Conservation (phyloP, 345 rosid genomes). For the Turritis glabra region DNA sequence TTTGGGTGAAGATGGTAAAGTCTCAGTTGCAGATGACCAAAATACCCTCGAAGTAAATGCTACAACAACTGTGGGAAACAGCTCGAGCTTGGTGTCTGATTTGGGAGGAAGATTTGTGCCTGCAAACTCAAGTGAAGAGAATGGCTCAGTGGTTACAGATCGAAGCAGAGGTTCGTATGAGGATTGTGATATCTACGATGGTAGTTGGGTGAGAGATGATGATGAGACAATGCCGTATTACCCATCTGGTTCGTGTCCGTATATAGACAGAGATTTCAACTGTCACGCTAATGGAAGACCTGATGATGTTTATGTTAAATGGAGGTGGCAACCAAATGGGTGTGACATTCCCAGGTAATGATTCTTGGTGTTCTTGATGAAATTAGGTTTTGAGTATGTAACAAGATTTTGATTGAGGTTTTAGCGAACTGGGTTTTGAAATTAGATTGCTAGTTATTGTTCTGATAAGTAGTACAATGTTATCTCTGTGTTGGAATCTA, state of each 20-base stretch:
- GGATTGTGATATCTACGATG: conserved; percentile 72
- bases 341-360: conserved; percentile 69
- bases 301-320: conserved; percentile 63
- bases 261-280: conserved; percentile 72
- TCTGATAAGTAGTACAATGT: neutral
- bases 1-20: neutral
- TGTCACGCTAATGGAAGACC: conserved; percentile 76
- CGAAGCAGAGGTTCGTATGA: conserved; percentile 35
- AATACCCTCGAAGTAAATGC: conserved; percentile 32
- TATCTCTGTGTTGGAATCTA: conserved; percentile 15
- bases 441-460: neutral
- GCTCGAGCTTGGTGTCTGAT: conserved; percentile 38
- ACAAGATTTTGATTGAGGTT: neutral
- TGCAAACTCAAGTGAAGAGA: conserved; percentile 21
- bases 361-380: conserved; percentile 9
- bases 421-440: neutral
- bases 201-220: conserved; percentile 62
- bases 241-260: conserved; percentile 76
- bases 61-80: conserved; percentile 16
- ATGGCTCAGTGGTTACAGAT: neutral
- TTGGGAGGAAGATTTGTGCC: conserved; percentile 17
- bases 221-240: conserved; percentile 73
- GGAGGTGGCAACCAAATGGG: conserved; percentile 87
- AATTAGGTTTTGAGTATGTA: neutral
- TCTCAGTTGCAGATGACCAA: neutral